phyloP scores from a whole-genome alignment of 2,329 filamentous ascomycete species.

The Diaporthe longicolla region DNA sequence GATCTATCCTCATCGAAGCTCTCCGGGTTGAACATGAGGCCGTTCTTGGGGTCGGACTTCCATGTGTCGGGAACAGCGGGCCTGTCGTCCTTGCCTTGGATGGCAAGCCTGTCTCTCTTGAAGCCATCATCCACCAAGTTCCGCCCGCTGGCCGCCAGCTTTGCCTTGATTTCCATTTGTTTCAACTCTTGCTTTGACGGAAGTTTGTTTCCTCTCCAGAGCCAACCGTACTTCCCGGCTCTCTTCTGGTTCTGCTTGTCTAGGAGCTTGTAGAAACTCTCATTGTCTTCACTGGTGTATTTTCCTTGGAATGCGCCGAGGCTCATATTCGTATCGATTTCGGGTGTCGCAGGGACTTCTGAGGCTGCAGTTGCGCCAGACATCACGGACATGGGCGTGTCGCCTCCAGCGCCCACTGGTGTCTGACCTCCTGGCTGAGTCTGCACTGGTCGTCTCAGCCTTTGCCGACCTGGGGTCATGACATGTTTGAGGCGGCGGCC shows the following conservation, averaged over 20 bases:
- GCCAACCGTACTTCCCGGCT: constrained; percentile 88
- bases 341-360: constrained; percentile 54
- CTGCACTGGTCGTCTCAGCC: constrained; percentile 41
- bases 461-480: constrained; percentile 80
- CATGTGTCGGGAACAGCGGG: constrained; percentile 85
- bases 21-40: constrained; percentile 87
- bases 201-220: constrained; percentile 91
- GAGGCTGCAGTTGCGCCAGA: constrained; percentile 47
- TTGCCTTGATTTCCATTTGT: constrained; percentile 73
- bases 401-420: constrained; percentile 65
- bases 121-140: constrained; percentile 70
- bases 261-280: constrained; percentile 92
- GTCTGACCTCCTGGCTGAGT: constrained; percentile 31
- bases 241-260: constrained; percentile 91
- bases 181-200: constrained; percentile 82
- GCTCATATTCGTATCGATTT: constrained; percentile 82
- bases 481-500: constrained; percentile 79
- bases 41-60: constrained; percentile 82
- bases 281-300: constrained; percentile 98
- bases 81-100: constrained; percentile 77
- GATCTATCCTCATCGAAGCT: constrained; percentile 68
- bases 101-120: constrained; percentile 70
- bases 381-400: constrained; percentile 77
- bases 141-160: constrained; percentile 59
- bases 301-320: constrained; percentile 89